Conservation (phyloP, 805 yeast genomes). For the Ogataea nitratoaversa region DNA sequence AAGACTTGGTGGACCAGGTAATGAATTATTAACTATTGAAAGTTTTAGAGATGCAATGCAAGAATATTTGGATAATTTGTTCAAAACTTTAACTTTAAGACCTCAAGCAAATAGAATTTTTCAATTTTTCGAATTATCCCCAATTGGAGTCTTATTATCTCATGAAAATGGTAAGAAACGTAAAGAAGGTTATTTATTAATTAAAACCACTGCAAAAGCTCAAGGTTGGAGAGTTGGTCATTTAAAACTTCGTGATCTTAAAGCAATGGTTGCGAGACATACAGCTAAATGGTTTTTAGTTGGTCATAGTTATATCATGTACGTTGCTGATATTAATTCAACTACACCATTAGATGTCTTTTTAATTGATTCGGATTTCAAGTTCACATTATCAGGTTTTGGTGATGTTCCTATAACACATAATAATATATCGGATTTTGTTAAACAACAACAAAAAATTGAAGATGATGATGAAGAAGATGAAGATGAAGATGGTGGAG, state of each 20-base stretch:
- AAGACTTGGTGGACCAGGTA: neutral
- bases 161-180: conserved; percentile 81
- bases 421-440: conserved; percentile 14
- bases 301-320: conserved; percentile 77
- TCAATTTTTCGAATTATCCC: conserved; percentile 86
- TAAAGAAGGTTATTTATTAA: conserved; percentile 80
- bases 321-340: conserved; percentile 80
- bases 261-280: conserved; percentile 86
- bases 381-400: conserved; percentile 46
- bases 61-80: conserved; percentile 60
- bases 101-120: conserved; percentile 82
- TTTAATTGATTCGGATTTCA: conserved; percentile 75
- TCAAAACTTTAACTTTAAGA: conserved; percentile 55
- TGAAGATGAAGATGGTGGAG: conserved; percentile 37
- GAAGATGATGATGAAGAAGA: conserved; percentile 35
- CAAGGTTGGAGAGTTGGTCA: conserved; percentile 98
- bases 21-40: conserved; percentile 18
- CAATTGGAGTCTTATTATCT: conserved; percentile 76
- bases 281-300: conserved; percentile 90
- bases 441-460: conserved; percentile 15
- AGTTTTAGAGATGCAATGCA: conserved; percentile 49
- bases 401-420: conserved; percentile 24
- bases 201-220: conserved; percentile 76
- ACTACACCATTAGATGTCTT: conserved; percentile 91
- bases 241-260: conserved; percentile 69